phyloP scores from a whole-genome alignment of 306 rosid species.

The Coriaria nepalensis region DNA sequence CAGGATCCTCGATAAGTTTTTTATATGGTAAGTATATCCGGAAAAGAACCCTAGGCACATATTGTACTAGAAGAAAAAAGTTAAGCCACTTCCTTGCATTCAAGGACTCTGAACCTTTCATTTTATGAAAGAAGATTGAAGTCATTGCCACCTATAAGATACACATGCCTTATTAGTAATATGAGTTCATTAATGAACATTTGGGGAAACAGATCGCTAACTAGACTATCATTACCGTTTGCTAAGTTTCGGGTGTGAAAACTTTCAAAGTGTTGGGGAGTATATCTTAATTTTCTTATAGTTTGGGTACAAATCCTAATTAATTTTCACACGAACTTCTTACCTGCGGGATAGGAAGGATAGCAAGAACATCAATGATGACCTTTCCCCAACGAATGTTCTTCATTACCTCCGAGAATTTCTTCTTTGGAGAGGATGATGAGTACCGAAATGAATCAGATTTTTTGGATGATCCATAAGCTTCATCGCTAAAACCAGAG shows the following conservation, averaged over 20 bases:
- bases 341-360: constrained; percentile 35
- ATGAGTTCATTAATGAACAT: too few species aligned
- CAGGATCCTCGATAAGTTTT: constrained; percentile 11
- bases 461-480: constrained; percentile 9
- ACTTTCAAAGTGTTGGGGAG: too few species aligned
- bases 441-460: constrained; percentile 9
- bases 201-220: too few species aligned
- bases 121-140: constrained; percentile 7
- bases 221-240: too few species aligned
- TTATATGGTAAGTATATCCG: constrained; percentile 13
- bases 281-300: too few species aligned
- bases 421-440: too few species aligned
- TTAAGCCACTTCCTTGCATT: constrained; percentile 7
- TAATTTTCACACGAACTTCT: background rate
- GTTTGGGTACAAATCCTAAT: too few species aligned
- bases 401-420: too few species aligned
- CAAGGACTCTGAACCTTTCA: constrained; percentile 17
- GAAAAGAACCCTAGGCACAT: constrained; percentile 16
- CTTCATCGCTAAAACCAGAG: constrained; percentile 10
- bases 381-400: too few species aligned
- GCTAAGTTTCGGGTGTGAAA: too few species aligned
- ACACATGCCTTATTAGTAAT: too few species aligned
- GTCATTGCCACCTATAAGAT: constrained; percentile 16
- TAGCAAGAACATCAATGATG: constrained; percentile 19
- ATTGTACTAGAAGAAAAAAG: constrained; percentile 20